Evolutionary conservation across 2,329 filamentous ascomycete species (phyloP), one percentile per base, ranked within the genome.

Genomic region (Massarina eburnea): DNA sequence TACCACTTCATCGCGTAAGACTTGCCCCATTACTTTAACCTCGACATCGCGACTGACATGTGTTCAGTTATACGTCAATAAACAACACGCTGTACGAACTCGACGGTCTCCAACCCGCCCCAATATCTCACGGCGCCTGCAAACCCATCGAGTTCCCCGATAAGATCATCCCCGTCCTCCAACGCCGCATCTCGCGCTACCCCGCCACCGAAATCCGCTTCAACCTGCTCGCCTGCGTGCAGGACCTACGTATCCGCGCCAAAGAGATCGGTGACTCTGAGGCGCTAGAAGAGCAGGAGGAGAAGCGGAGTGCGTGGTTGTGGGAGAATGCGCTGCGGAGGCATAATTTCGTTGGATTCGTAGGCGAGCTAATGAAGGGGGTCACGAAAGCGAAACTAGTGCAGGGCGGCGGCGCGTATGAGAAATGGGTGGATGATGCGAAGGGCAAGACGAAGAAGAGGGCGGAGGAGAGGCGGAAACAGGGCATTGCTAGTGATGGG

Each of bases 321-420:
- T 96, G 94, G 79, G 94, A 99, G 79, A 99, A 99, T 72, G 88
- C 91, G 9, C 76, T 99, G 62, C 76, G 94, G 49, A 78, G 88
- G 59, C 92, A 96, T 71, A 99, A 99, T 72, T 99, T 99, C 75
- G 89, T 99, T 1, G 92, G 91, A 0, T 96, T 99, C 62, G 88
- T 92, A 3, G 91, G 89, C 10, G 91, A 96, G 75, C 78, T 96
- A 49, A 75, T 96, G 59, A 95, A 94, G 76, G 88, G 84, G 1
- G 92, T 96, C 3, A 87, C 90, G n/a, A 78, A 73, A 54, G 70
- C 75, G 50, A 96, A 95, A 77, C 67, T 95, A 32, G 76, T 78
- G 48, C 79, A 86, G 53, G 86, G 82, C 1, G 75, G 80, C 2
- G 80, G 76, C 10, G 83, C 77, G 10, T 94, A 92, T 68, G 79